Evolutionary conservation across 257 asterid species (phyloP).

Genomic region (Nicotiana tomentosiformis): DNA sequence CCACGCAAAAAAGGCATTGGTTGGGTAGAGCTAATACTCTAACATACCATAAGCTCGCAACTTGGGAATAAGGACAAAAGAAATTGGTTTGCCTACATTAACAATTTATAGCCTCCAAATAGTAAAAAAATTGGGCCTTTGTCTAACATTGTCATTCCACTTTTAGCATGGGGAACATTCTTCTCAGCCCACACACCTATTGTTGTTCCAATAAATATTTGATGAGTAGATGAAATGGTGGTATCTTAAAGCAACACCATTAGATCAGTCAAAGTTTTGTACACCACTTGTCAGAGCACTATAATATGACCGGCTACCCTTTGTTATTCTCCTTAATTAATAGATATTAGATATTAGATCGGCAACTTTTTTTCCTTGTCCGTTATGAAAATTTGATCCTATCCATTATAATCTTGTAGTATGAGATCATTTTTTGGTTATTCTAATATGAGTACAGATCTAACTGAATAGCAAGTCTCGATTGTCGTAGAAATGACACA

Average conservation of each 20-base stretch:
- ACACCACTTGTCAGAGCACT: not conserved
- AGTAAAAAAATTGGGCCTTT: not conserved
- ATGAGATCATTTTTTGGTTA: not conserved
- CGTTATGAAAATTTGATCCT: not conserved
- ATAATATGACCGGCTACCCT: not conserved
- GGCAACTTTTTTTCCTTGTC: not conserved
- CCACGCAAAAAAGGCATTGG: too few relatives aligned
- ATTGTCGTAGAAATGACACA: not conserved
- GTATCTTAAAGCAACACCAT: conserved; percentile 5
- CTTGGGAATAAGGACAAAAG: too few relatives aligned
- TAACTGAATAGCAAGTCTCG: not conserved
- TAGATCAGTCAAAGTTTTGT: not conserved
- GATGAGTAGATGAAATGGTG: not conserved
- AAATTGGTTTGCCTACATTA: too few relatives aligned
- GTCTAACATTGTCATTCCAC: not conserved
- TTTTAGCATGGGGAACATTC: not conserved
- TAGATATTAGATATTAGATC: too few relatives aligned
- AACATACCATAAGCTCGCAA: too few relatives aligned
- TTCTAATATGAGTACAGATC: not conserved
- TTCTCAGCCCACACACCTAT: not conserved
- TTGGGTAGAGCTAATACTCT: too few relatives aligned
- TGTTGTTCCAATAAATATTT: not conserved
- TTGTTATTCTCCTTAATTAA: not conserved
- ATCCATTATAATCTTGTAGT: not conserved
- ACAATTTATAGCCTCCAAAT: too few relatives aligned